Conservation (phyloP, 139 green algal species). For the Chlorella sp. region DNA sequence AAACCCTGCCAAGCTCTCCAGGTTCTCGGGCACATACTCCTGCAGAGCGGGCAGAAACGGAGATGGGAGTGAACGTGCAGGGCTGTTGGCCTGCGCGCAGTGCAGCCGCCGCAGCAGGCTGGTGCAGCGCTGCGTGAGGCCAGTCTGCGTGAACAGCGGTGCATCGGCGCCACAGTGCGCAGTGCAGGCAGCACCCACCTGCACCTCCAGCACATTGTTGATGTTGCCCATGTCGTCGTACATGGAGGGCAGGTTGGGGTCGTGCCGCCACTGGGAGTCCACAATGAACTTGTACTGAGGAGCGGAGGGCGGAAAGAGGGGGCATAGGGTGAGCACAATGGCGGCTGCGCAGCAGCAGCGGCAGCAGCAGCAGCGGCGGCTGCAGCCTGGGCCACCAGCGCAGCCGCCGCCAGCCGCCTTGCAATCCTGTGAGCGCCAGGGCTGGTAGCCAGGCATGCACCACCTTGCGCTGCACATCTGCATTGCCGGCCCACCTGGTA, state of each 20-base stretch:
- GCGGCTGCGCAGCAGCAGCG: background rate
- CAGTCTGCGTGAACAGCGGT: too few relatives aligned
- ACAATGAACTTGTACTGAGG: slow-evolving; percentile 97
- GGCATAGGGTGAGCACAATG: background rate
- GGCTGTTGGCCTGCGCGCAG: too few relatives aligned
- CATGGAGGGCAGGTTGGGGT: slow-evolving; percentile 95
- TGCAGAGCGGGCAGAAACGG: slow-evolving; percentile 22
- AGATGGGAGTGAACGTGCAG: background rate
- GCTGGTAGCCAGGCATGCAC: too few relatives aligned
- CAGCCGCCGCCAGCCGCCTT: too few relatives aligned
- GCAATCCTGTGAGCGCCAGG: too few relatives aligned
- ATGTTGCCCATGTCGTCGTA: slow-evolving; percentile 98
- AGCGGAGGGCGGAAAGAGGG: background rate
- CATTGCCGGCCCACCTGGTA: slow-evolving; percentile 76
- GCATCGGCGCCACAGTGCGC: too few relatives aligned
- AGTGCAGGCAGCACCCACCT: slow-evolving; percentile 5
- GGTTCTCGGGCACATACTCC: slow-evolving; percentile 96
- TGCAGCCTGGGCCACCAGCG: too few relatives aligned
- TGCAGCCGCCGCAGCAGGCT: too few relatives aligned
- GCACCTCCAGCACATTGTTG: slow-evolving; percentile 99
- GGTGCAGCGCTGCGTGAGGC: too few relatives aligned
- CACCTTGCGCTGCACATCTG: too few relatives aligned
- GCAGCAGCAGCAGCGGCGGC: too few relatives aligned
- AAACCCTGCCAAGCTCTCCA: slow-evolving; percentile 92
- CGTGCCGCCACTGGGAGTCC: slow-evolving; percentile 97